Conservation (phyloP, 192 early-diverging fungal species). For the Dissophora ornata region DNA sequence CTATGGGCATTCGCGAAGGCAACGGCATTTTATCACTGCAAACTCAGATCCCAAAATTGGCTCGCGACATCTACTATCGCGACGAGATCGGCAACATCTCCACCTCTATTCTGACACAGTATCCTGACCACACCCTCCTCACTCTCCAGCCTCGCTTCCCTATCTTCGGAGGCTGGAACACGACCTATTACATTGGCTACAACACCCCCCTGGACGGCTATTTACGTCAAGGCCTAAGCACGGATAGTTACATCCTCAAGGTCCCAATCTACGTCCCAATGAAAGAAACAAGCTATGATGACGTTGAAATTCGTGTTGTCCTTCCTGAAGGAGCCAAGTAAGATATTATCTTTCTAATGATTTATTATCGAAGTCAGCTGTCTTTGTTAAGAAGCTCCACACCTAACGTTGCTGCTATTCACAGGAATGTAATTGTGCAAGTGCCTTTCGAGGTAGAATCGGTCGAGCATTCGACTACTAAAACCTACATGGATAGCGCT, state of each 20-base stretch:
- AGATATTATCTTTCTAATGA: constrained; percentile 13
- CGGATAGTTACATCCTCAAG: constrained; percentile 69
- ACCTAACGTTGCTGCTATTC: neutral
- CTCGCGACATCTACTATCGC: constrained; percentile 82
- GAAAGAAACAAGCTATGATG: constrained; percentile 69
- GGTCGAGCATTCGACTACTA: constrained; percentile 61
- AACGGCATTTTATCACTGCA: constrained; percentile 25
- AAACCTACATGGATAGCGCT: constrained; percentile 90
- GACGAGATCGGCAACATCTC: constrained; percentile 98
- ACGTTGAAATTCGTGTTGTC: constrained; percentile 76
- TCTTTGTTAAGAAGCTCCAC: too few species aligned
- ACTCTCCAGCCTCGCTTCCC: constrained; percentile 93
- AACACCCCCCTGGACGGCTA: constrained; percentile 76
- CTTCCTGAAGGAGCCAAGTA: constrained; percentile 94
- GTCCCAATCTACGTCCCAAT: constrained; percentile 78
- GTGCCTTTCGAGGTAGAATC: constrained; percentile 72
- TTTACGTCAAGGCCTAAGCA: constrained; percentile 62
- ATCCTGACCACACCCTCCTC: constrained; percentile 65
- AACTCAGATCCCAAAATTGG: constrained; percentile 71
- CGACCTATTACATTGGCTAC: constrained; percentile 96
- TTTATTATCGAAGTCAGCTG: too few species aligned
- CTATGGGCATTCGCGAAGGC: constrained; percentile 64
- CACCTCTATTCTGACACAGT: constrained; percentile 77
- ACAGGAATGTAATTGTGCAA: constrained; percentile 74
- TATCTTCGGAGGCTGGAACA: constrained; percentile 96